A percentile compares a stretch with the other conserved stretches of the same genome.
Evolutionary conservation across 2,329 filamentous ascomycete genomes (phyloP).

Genomic region (Aureobasidium sp.): DNA sequence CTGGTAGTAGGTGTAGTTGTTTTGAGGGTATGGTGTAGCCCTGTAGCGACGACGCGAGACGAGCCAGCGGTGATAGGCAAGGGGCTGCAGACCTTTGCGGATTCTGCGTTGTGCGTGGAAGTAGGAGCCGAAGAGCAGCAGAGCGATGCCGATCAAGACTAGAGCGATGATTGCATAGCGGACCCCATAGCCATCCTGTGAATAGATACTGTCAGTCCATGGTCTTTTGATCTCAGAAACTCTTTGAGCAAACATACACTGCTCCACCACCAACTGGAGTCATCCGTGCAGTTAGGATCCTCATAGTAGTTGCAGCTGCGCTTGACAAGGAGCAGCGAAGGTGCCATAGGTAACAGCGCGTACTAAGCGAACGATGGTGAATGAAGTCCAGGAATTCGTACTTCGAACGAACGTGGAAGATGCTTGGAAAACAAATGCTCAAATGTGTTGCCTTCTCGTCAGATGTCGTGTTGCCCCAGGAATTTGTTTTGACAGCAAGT

Average conservation of each 20-base stretch:
- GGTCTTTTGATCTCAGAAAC: neutral
- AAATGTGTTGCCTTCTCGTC: neutral
- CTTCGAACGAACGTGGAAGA: neutral
- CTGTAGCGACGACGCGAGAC: slow-evolving; percentile 16
- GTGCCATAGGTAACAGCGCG: slow-evolving; percentile 3
- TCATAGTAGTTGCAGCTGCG: neutral
- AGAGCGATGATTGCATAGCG: slow-evolving; percentile 63
- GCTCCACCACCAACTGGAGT: neutral
- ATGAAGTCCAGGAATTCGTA: neutral
- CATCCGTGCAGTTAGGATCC: neutral
- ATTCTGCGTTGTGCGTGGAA: slow-evolving; percentile 61
- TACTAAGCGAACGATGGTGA: neutral
- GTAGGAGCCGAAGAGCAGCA: slow-evolving; percentile 61
- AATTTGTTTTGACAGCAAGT: neutral
- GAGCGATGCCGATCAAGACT: slow-evolving; percentile 50
- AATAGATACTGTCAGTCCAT: neutral
- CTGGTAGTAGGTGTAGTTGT: slow-evolving; percentile 17
- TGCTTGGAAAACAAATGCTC: neutral
- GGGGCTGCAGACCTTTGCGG: slow-evolving; percentile 54
- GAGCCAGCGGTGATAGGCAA: slow-evolving; percentile 57
- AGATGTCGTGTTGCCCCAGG: neutral
- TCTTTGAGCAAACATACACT: neutral
- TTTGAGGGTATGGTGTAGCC: slow-evolving; percentile 10
- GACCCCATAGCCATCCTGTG: slow-evolving; percentile 55
- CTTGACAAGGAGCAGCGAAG: neutral